A percentile compares a stretch with the other conserved stretches of the same genome.
Conservation (phyloP, 768 basidiomycete species). For the Termitomyces heimii region DNA sequence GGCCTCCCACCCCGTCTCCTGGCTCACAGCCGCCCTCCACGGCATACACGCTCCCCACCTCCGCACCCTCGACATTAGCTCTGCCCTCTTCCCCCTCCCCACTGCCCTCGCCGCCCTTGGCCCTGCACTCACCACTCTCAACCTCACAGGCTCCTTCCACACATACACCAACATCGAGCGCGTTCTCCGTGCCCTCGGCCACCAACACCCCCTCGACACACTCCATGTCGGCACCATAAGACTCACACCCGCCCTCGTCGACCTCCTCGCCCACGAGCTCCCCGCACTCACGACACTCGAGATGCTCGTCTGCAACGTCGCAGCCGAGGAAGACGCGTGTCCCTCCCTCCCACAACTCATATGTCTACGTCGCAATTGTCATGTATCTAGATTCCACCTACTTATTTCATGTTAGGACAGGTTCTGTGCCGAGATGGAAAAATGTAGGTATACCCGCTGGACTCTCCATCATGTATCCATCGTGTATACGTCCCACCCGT, state of each 20-base stretch:
- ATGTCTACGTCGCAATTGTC: slow-evolving; percentile 3
- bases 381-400: too few relatives aligned
- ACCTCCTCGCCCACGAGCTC: slow-evolving; percentile 31
- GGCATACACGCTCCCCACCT: slow-evolving; percentile 18
- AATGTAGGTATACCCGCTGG: slow-evolving; percentile 25
- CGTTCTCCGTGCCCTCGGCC: slow-evolving; percentile 21
- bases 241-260: slow-evolving; percentile 36
- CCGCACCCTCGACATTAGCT: slow-evolving; percentile 16
- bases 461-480: slow-evolving; percentile 30
- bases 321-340: background rate
- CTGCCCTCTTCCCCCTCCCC: slow-evolving; percentile 25
- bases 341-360: slow-evolving; percentile 18
- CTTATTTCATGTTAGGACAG: too few relatives aligned
- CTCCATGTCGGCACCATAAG: slow-evolving; percentile 34
- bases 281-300: slow-evolving; percentile 29
- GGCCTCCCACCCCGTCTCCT: slow-evolving; percentile 25
- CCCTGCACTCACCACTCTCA: slow-evolving; percentile 26
- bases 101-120: slow-evolving; percentile 36
- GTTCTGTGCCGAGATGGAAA: slow-evolving; percentile 30
- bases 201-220: too few relatives aligned
- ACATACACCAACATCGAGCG: slow-evolving; percentile 28
- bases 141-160: slow-evolving; percentile 34
- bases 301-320: slow-evolving; percentile 32
- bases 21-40: slow-evolving; percentile 29
- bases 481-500: slow-evolving; percentile 25